Evolutionary conservation across 805 yeast genomes (phyloP), one percentile per base, ranked within the genome.

Genomic region (Cyberlindnera suaveolens): DNA sequence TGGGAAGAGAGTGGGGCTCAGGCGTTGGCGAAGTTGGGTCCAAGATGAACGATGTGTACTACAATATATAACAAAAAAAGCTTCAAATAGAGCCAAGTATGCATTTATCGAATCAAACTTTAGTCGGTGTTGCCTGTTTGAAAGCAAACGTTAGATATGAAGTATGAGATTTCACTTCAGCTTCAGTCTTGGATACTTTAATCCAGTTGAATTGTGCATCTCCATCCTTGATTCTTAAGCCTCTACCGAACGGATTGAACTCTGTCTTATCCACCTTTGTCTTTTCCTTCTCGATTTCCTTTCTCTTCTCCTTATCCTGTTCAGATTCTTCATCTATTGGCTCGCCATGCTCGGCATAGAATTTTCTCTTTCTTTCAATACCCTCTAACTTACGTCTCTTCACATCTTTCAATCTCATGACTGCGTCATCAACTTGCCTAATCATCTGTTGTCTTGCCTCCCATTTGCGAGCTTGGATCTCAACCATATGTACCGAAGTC

Each of bases 1-100:
- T 93, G 98, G 98, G 93, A 88, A 63, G 99, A 93, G 70, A 88
- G 85, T 60, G 99, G 99, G 29, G 78, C 96, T 35, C 75, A 90
- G 31, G 78, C 87, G 11, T 77, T 93, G 65, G 67, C 75, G 31
- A 93, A 93, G 67, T 79, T 93, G 57, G 99, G 98, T 7, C 96
- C 97, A 46, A 80, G 98, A 67, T 89, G 70, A 43, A 23, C 5
- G 23, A n/a, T 15, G 18, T 36, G 6, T 23, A 26, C 26, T 19
- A 11, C 15, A 14, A 23, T 36, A 10, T 23, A 11, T 36, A 8
- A 35, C 38, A n/a, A 10, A 9, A 20, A 26, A 14, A 15, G 18
- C 15, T n/a, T 31, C 8, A 14, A 31, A 31, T 8, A 31, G 16
- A 31, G 11, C 33, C 17, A 14, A 3, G 33, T n/a, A 13, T 31